These are phyloP conservation scores for Rosellinia necatrix DNA, from an alignment of 2,329 filamentous ascomycete species.

Conservation along the genomic window DNA sequence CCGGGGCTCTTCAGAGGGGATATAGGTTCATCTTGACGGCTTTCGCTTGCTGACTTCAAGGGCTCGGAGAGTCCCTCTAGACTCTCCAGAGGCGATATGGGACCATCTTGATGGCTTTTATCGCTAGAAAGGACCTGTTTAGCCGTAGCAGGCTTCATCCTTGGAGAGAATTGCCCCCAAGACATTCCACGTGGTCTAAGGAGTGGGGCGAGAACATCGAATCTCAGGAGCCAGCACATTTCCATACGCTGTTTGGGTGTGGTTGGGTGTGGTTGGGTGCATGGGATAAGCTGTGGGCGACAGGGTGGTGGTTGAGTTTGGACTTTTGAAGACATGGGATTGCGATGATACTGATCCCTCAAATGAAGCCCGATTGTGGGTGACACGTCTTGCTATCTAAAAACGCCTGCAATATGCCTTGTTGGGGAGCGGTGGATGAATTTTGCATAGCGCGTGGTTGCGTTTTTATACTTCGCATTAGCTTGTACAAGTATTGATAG, in stretches of 20 bases:
- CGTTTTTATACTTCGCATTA: too few species aligned
- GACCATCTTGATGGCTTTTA: background rate
- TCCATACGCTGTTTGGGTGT: background rate
- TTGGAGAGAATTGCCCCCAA: background rate
- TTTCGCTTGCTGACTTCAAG: background rate
- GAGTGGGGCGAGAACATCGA: background rate
- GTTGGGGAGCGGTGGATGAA: too few species aligned
- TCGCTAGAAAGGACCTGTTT: background rate
- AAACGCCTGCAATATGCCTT: background rate
- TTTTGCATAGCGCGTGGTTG: too few species aligned
- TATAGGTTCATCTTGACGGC: background rate
- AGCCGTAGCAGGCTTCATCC: background rate
- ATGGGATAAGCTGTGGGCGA: constrained; percentile 3
- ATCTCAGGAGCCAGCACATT: background rate
- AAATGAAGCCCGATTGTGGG: background rate
- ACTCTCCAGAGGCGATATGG: background rate
- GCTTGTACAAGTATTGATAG: too few species aligned
- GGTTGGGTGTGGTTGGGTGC: background rate
- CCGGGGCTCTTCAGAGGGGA: background rate
- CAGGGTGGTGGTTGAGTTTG: background rate
- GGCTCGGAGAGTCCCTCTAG: background rate
- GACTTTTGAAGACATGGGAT: background rate
- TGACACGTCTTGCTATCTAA: background rate
- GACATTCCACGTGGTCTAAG: background rate
- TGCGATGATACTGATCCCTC: background rate